Evolutionary conservation across 805 yeast species (phyloP).

Genomic region (Starmerella apicola): DNA sequence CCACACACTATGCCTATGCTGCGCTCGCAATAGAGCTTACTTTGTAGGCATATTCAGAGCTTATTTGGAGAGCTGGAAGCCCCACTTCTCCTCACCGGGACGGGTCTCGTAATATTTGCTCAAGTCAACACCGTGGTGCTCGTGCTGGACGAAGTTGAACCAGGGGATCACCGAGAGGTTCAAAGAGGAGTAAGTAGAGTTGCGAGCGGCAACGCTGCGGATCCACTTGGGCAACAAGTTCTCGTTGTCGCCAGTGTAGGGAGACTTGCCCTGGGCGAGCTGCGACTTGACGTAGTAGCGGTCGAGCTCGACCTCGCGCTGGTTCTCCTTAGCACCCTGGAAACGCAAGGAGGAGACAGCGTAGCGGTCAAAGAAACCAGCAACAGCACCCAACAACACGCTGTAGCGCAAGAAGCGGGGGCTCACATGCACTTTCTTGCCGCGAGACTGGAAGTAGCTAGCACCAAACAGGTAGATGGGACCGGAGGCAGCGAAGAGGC

Average conservation of each 20-base stretch:
- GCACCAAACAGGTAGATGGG: conserved; percentile 36
- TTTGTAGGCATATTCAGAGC: not conserved
- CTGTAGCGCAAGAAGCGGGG: conserved; percentile 52
- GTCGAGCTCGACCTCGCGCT: conserved; percentile 57
- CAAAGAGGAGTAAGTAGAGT: conserved; percentile 59
- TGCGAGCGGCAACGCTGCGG: conserved; percentile 64
- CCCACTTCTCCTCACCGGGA: conserved; percentile 49
- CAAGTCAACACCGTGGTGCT: conserved; percentile 67
- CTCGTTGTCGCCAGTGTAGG: conserved; percentile 43
- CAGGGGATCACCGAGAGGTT: conserved; percentile 55
- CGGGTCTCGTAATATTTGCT: conserved; percentile 39
- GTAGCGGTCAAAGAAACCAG: conserved; percentile 67
- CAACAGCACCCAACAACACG: conserved; percentile 48
- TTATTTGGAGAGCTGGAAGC: conserved; percentile 27
- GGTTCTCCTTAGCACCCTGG: conserved; percentile 66
- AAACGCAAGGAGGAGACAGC: conserved; percentile 55
- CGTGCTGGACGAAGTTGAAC: conserved; percentile 73
- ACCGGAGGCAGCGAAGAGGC: conserved; percentile 36
- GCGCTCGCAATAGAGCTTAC: no score
- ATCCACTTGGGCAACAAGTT: conserved; percentile 54
- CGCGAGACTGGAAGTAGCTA: conserved; percentile 40
- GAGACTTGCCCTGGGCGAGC: conserved; percentile 51
- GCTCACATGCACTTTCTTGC: conserved; percentile 37
- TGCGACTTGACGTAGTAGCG: conserved; percentile 59
- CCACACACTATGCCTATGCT: not conserved